Base-by-base conservation (phyloP, 805 yeast species). In the Ascoidea asiatica region DNA sequence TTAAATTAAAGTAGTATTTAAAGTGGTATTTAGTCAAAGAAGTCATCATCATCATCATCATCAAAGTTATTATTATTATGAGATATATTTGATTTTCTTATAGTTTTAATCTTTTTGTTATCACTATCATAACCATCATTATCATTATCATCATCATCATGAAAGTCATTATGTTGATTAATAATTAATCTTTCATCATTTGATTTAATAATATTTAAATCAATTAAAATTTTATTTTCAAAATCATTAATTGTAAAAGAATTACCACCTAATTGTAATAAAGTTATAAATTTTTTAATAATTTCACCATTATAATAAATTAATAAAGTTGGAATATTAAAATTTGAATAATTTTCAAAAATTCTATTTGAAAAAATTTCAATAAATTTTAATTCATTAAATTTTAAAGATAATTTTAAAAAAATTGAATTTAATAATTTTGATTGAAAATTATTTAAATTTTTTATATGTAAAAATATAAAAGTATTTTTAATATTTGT, bases 361-460 rank as follows among this genome's bases (percentile, higher is more conserved):
- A 97, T 95, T 60, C 96, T 77, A 47, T 76, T 71, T 20, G 85
- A 95, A n/a, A 84, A 81, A 42, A 92, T 92, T 53, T 92, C 96
- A 39, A 87, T 90, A 57, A 92, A 84, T 61, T 92, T 92, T 53
- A 90, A 63, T 56, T 92, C 95, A 19, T 76, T 73, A 58, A 76
- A 90, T 54, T 76, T 81, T 1, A 63, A 56, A 0, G 97, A 92
- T 15, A 77, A 58, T 15, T 69, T 62, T 8, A 57, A 55, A 51
- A 83, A 68, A n/a, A 86, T 56, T 2, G 77, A 71, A 0, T 77
- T 63, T 41, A 90, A 64, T 8, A 89, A 63, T 48, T 95, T 71
- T 41, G 92, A 80, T 60, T 88, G 95, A 21, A 82, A 59, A 45
- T 72, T 70, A 48, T 81, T 76, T 46, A 76, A 78, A 39, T 79